Evolutionary conservation across 495 filamentous ascomycete species (phyloP).

Genomic region (Penicillium coprophilum): DNA sequence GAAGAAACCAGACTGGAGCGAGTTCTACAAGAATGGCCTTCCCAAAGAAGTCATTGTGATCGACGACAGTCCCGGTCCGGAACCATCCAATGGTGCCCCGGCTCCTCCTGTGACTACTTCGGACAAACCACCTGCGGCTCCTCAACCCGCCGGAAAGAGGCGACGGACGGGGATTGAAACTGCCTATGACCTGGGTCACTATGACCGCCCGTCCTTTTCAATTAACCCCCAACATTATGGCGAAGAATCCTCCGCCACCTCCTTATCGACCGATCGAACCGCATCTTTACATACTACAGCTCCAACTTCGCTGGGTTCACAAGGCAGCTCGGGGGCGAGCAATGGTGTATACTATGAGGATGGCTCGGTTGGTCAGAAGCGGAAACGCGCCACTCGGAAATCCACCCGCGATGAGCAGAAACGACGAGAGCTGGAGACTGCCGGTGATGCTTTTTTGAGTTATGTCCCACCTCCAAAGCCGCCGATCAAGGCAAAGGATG

Average conservation of each 20-base stretch:
- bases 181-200: conserved; percentile 64
- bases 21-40: conserved; percentile 89
- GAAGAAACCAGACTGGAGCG: conserved; percentile 73
- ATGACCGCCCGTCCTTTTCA: conserved; percentile 62
- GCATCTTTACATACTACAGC: conserved; percentile 86
- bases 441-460: conserved; percentile 67
- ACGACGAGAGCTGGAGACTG: conserved; percentile 63
- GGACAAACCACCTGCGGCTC: conserved; percentile 21
- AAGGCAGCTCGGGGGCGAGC: conserved; percentile 60
- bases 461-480: conserved; percentile 86
- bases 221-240: conserved; percentile 69
- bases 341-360: conserved; percentile 55
- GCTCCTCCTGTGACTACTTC: conserved; percentile 25
- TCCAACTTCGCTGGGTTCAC: conserved; percentile 82
- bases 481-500: conserved; percentile 87
- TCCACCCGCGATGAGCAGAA: conserved; percentile 79
- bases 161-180: conserved; percentile 61
- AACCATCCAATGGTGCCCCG: conserved; percentile 40
- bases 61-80: conserved; percentile 79
- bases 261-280: conserved; percentile 81
- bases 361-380: conserved; percentile 70
- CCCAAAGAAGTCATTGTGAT: conserved; percentile 96
- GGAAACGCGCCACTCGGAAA: conserved; percentile 78
- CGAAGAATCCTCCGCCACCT: conserved; percentile 62
- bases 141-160: conserved; percentile 62